Evolutionary conservation across 345 rosid genomes (phyloP), one percentile per base, ranked within the genome.

Genomic region (Citrus inodora): DNA sequence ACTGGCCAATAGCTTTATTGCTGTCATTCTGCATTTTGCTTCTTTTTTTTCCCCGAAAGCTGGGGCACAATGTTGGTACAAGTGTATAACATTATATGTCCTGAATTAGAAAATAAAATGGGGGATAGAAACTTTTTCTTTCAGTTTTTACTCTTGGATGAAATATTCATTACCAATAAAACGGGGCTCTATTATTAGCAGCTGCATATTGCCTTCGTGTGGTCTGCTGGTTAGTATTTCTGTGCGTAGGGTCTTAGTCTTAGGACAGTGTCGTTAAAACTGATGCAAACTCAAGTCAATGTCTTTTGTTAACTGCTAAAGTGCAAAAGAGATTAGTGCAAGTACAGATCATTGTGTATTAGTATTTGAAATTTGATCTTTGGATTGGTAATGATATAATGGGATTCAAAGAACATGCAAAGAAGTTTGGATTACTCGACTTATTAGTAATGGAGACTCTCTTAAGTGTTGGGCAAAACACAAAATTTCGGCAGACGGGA

Each of bases 21-120:
- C 69, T 64, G 64, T 75, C 28, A 58, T 68, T 58, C 21, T 32
- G 51, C 70, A 4, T 32, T 48, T 32, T 48, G 32, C 10, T 25
- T 62, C 24, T 4, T 63, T 40, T 5, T 6, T 6, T 24, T 0
- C 17, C 60, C 70, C 21, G 1, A 24, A 35, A n/a, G 72, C 67
- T 6, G 28, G 68, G 71, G 53, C 19, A 22, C 21, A 1, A 32
- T 62, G 60, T 62, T 51, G 42, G 42, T 30, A 11, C 48, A 22
- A 48, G 65, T 25, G 67, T 76, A 33, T 9, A 70, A 35, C 73
- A 68, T 69, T 21, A 30, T 70, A 28, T 58, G 63, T 19, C 69
- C 61, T 38, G 37, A 67, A 73, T 42, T 27, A 74, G 42, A 66
- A 63, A 80, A 74, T 68, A 80, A 80, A 74, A 67, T 42, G 70